phyloP scores from a whole-genome alignment of 78 protist species.

The Dictyostelium brefeldianum region DNA sequence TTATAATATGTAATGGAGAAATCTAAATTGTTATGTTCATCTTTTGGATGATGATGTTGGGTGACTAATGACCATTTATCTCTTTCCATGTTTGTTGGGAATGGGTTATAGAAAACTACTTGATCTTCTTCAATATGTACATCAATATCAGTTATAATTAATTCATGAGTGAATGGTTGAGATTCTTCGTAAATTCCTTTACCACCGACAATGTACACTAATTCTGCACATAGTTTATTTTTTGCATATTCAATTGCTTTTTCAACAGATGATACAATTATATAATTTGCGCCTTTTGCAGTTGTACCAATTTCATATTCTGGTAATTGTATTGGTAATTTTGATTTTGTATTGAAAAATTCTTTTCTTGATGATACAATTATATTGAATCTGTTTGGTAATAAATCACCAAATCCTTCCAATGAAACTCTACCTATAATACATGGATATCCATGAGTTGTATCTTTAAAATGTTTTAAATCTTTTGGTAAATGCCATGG shows the following conservation, averaged over 20 bases:
- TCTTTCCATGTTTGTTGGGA: neutral
- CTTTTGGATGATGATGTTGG: constrained; percentile 1
- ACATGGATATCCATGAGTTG: neutral
- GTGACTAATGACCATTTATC: neutral
- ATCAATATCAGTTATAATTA: constrained; percentile 7
- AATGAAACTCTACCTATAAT: constrained; percentile 11
- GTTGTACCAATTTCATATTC: constrained; percentile 19
- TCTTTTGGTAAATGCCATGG: constrained; percentile 24
- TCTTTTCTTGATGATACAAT: neutral
- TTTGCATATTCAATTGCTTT: neutral
- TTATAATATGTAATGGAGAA: constrained; percentile 4
- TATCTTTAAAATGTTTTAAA: constrained; percentile 19
- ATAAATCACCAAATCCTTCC: constrained; percentile 11
- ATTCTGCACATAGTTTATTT: neutral
- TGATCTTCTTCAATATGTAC: neutral
- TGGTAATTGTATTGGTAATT: neutral
- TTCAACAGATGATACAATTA: neutral
- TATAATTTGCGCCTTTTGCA: neutral
- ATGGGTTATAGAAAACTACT: neutral
- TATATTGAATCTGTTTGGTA: constrained; percentile 16
- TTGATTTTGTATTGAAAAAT: neutral
- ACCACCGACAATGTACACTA: constrained; percentile 14
- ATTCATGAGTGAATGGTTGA: constrained; percentile 1
- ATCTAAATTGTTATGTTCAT: constrained; percentile 4
- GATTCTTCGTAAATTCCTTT: constrained; percentile 7